Evolutionary conservation across 495 filamentous ascomycete genomes (phyloP).

Genomic region (Xylaria telfairii): DNA sequence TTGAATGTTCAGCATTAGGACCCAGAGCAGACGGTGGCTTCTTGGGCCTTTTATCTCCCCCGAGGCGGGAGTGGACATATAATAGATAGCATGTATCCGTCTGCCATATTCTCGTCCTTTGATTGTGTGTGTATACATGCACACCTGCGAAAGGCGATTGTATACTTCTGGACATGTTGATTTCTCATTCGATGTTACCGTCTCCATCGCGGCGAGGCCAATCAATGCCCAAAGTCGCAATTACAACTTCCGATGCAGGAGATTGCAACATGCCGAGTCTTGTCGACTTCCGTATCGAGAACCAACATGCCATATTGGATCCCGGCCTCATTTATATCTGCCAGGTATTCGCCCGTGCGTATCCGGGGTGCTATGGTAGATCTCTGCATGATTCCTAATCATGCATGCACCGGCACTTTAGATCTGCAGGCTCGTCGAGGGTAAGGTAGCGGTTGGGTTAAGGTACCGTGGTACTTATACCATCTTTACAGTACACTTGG

Average conservation of each 20-base stretch:
- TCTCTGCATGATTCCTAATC: background rate
- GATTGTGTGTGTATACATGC: background rate
- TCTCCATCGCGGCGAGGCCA: background rate
- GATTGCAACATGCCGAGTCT: background rate
- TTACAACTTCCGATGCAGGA: background rate
- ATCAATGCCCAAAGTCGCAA: too few species aligned
- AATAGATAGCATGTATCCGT: background rate
- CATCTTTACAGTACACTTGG: too few species aligned
- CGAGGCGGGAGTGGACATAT: background rate
- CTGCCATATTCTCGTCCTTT: background rate
- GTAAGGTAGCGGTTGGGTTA: background rate
- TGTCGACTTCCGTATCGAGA: background rate
- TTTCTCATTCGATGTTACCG: background rate
- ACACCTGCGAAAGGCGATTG: background rate
- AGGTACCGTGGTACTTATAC: background rate
- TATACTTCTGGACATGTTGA: slow-evolving; percentile 3
- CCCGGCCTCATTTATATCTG: background rate
- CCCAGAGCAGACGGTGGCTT: background rate
- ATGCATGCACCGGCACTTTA: slow-evolving; percentile 1
- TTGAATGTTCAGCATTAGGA: too few species aligned
- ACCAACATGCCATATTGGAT: background rate
- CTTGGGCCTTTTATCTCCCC: background rate
- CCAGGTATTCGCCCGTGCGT: background rate
- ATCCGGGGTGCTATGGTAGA: background rate
- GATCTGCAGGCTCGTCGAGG: background rate